Evolutionary conservation across 2,329 filamentous ascomycete genomes (phyloP), one percentile per base, ranked within the genome.

Genomic region (Cordyceps cicadae): DNA sequence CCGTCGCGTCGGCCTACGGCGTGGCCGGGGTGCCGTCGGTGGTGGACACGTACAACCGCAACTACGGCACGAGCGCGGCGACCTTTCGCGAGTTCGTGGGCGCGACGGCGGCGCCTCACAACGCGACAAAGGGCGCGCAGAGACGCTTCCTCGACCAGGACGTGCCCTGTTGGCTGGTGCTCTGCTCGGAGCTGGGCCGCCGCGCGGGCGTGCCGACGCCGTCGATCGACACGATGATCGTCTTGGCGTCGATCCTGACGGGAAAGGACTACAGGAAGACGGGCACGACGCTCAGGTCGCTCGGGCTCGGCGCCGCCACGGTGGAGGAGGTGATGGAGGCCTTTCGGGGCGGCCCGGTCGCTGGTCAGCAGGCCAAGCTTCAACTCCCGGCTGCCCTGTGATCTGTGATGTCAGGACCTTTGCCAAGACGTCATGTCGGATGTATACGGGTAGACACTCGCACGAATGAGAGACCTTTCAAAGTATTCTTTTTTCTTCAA

Each of bases 71-170:
- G 5, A 39, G 57, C 8, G 59, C 56, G 21, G 8, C 34, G 5
- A 60, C 49, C 14, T 26, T 64, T 24, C 39, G 59, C 2, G 55
- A 62, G 4, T 64, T 64, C 45, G 63, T 56, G 19, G 15, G 26
- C 39, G 58, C 54, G 24, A 63, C 59, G 11, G 55, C 34, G 12
- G 59, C 59, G 6, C n/a, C n/a, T n/a, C 62, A 64, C 45, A 64
- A 63, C 50, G 21, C 50, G 26, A 60, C 59, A n/a, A 64, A 62
- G 55, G 63, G 59, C 11, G 59, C 49, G 3, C 63, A 61, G 46
- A 61, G 50, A 26, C 52, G 59, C 3, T 61, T 57, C 29, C 32
- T 57, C 5, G 29, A 45, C n/a, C 59, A 61, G 34, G 53, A 61
- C 19, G 59, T 61, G 3, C 59, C 53, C 9, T 56, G 51, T 29